These are phyloP conservation scores for Melocanna baccifera DNA, from an alignment of 176 grass and related monocot species.

Conservation along the genomic window DNA sequence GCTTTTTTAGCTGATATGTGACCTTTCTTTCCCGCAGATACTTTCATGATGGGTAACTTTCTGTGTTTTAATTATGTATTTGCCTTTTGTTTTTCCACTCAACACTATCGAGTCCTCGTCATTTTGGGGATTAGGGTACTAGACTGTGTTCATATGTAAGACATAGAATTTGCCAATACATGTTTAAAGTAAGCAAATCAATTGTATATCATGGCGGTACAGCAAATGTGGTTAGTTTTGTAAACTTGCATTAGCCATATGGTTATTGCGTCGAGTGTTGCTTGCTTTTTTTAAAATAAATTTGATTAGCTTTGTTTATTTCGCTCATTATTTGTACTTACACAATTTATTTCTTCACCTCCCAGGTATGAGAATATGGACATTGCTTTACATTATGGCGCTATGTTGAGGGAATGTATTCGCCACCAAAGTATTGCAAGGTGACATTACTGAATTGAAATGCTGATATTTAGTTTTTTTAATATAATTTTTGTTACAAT, in stretches of 20 bases:
- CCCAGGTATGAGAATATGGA: conserved; percentile 93
- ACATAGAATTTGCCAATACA: background rate
- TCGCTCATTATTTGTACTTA: background rate
- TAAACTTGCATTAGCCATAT: background rate
- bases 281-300: background rate
- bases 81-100: background rate
- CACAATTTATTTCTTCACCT: background rate
- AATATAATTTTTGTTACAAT: background rate
- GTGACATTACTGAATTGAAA: conserved; percentile 38
- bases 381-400: conserved; percentile 93
- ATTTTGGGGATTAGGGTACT: background rate
- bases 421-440: conserved; percentile 96
- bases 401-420: conserved; percentile 99
- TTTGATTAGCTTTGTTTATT: conserved; percentile 14
- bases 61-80: background rate
- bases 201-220: background rate
- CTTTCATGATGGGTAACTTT: background rate
- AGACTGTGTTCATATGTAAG: background rate
- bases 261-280: conserved; percentile 17
- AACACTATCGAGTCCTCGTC: background rate
- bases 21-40: background rate
- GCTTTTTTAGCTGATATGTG: background rate
- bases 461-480: background rate
- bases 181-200: background rate
- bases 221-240: conserved; percentile 2